Conservation (phyloP, 768 basidiomycete genomes). For the Rhodotorula graminis region DNA sequence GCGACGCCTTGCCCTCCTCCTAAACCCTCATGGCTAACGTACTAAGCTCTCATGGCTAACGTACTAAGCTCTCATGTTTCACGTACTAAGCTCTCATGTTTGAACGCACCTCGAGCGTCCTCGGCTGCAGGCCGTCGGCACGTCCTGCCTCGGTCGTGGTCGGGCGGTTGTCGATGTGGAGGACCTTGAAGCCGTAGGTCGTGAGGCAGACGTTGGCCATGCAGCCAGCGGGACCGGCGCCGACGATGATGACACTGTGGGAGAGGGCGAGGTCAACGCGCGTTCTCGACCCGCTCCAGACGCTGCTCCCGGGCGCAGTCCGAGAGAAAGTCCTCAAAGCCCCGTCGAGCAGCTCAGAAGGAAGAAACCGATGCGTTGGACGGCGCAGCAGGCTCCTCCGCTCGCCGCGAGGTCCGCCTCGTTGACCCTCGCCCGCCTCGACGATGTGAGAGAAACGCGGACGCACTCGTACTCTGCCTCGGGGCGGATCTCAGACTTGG, state of each 20-base stretch:
- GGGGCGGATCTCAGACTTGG: constrained; percentile 2
- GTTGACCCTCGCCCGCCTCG: not conserved
- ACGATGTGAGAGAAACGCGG: not conserved
- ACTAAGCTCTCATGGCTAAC: too few relatives aligned
- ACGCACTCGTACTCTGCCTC: constrained; percentile 32
- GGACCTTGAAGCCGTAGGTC: constrained; percentile 41
- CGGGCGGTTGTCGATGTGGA: constrained; percentile 37
- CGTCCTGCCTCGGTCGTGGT: constrained; percentile 27
- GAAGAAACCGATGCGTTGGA: not conserved
- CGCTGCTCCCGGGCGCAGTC: not conserved
- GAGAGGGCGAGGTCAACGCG: not conserved
- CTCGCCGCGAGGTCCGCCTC: too few relatives aligned
- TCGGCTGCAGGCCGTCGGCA: constrained; percentile 39
- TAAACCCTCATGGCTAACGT: too few relatives aligned
- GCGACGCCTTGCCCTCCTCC: constrained; percentile 36
- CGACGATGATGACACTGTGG: constrained; percentile 31
- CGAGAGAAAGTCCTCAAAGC: accelerated
- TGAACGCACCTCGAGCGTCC: constrained; percentile 39
- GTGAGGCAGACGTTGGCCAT: constrained; percentile 41
- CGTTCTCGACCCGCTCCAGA: not conserved
- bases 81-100: too few relatives aligned
- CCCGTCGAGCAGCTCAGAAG: too few relatives aligned
- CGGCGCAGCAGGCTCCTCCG: not conserved
- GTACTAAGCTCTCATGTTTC: too few relatives aligned
- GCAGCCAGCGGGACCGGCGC: constrained; percentile 39